These are phyloP conservation scores for Geranomyces variabilis DNA, from an alignment of 192 early-diverging fungal species.

Conservation along the genomic window DNA sequence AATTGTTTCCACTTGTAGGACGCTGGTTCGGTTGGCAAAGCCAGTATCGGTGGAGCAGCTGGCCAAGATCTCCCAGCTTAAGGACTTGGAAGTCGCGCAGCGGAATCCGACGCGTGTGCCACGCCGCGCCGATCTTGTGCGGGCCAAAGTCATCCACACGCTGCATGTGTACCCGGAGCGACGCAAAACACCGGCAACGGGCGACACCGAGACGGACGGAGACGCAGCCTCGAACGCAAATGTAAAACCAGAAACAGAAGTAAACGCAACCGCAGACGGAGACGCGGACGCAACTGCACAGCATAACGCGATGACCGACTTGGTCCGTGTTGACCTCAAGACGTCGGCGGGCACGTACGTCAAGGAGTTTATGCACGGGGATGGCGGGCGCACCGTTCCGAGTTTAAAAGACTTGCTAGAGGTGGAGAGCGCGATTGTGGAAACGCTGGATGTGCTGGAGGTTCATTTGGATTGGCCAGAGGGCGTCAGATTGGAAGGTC, in stretches of 20 bases:
- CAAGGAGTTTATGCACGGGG: slow-evolving; percentile 97
- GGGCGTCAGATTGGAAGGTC: too few species aligned
- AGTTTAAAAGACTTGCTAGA: slow-evolving; percentile 64
- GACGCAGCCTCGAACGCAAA: too few species aligned
- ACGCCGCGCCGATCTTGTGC: slow-evolving; percentile 46
- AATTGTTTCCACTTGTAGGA: too few species aligned
- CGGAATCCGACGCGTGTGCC: slow-evolving; percentile 54
- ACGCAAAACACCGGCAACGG: not conserved
- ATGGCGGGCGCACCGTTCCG: slow-evolving; percentile 82
- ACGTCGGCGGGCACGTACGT: slow-evolving; percentile 91
- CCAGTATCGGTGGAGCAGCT: slow-evolving; percentile 30
- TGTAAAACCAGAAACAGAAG: not conserved
- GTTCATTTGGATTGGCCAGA: slow-evolving; percentile 85
- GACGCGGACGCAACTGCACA: not conserved
- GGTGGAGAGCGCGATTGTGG: slow-evolving; percentile 68
- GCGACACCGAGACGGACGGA: not conserved
- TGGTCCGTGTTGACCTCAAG: slow-evolving; percentile 63
- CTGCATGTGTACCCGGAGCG: slow-evolving; percentile 27
- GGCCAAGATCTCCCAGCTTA: slow-evolving; percentile 26
- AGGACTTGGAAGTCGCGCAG: slow-evolving; percentile 45
- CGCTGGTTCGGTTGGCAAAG: slow-evolving; percentile 35
- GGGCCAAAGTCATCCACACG: slow-evolving; percentile 49
- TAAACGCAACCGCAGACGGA: too few species aligned
- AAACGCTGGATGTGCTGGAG: slow-evolving; percentile 83
- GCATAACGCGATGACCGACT: not conserved